Conservation (phyloP, 768 basidiomycete genomes). For the Lentinula raphanica region DNA sequence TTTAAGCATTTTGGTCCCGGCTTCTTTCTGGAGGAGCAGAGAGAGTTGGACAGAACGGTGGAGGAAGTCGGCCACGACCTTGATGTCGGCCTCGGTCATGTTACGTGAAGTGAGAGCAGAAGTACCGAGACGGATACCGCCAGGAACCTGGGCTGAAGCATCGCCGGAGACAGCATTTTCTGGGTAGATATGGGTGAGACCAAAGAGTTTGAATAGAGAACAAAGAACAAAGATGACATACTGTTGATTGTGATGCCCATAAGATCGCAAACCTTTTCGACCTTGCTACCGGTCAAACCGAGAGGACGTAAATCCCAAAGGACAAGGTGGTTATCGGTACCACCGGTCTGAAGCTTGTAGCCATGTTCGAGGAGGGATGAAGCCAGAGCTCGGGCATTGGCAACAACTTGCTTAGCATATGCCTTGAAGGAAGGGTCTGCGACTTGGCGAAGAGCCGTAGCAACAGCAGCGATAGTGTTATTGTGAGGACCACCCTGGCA, state of each 20-base stretch:
- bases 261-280: conserved; percentile 97
- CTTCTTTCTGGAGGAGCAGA: conserved; percentile 86
- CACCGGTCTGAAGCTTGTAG: conserved; percentile 95
- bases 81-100: conserved; percentile 86
- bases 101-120: conserved; percentile 92
- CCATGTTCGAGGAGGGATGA: conserved; percentile 66
- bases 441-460: conserved; percentile 88
- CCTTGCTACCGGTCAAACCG: conserved; percentile 94
- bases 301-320: conserved; percentile 97
- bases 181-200: conserved; percentile 20
- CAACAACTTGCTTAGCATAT: conserved; percentile 93
- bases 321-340: conserved; percentile 96
- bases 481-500: conserved; percentile 99
- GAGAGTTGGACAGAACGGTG: conserved; percentile 94
- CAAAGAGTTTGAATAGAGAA: background rate
- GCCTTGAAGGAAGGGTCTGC: conserved; percentile 82
- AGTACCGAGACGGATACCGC: conserved; percentile 95
- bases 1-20: conserved; percentile 90
- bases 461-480: conserved; percentile 91
- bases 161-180: conserved; percentile 98
- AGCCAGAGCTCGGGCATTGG: conserved; percentile 79
- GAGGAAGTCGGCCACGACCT: conserved; percentile 82
- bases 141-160: conserved; percentile 90
- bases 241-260: conserved; percentile 96
- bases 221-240: conserved; percentile 30